phyloP scores from a whole-genome alignment of 495 filamentous ascomycete genomes.

The Acidiella bohemica region DNA sequence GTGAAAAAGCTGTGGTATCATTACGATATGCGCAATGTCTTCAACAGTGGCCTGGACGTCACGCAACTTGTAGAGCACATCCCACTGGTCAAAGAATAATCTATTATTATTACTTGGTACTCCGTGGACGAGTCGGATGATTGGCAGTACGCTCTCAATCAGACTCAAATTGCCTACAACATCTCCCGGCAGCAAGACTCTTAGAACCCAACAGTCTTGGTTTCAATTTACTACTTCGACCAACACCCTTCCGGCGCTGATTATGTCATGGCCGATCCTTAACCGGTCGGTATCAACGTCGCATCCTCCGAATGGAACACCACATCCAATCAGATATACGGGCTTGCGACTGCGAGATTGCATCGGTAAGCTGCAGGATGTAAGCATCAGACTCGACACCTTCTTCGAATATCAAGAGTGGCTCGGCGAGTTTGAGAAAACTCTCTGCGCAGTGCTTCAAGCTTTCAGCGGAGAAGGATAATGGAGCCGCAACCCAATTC shows the following conservation, averaged over 20 bases:
- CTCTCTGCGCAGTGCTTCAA: constrained; percentile 49
- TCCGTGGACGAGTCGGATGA: constrained; percentile 60
- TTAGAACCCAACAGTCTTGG: constrained; percentile 53
- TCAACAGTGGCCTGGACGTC: constrained; percentile 35
- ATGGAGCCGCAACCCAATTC: constrained; percentile 44
- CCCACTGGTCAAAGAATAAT: constrained; percentile 35
- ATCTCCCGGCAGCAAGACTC: constrained; percentile 46
- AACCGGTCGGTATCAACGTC: constrained; percentile 49
- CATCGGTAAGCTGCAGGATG: constrained; percentile 40
- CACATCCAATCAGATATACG: constrained; percentile 50
- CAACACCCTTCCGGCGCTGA: constrained; percentile 48
- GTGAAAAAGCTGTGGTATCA: constrained; percentile 45
- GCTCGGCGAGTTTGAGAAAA: constrained; percentile 34
- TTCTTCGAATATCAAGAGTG: constrained; percentile 33
- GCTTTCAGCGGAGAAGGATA: constrained; percentile 50
- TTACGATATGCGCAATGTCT: constrained; percentile 51
- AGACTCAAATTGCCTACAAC: constrained; percentile 29
- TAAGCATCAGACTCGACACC: constrained; percentile 39
- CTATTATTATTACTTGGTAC: constrained; percentile 52
- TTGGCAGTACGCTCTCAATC: constrained; percentile 43
- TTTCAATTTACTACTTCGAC: constrained; percentile 55
- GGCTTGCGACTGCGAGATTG: constrained; percentile 69
- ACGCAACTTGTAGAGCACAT: constrained; percentile 41
- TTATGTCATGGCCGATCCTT: constrained; percentile 53
- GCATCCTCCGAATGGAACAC: constrained; percentile 35